Conservation (phyloP, 805 yeast genomes). For the Naumovozyma dairenensis region DNA sequence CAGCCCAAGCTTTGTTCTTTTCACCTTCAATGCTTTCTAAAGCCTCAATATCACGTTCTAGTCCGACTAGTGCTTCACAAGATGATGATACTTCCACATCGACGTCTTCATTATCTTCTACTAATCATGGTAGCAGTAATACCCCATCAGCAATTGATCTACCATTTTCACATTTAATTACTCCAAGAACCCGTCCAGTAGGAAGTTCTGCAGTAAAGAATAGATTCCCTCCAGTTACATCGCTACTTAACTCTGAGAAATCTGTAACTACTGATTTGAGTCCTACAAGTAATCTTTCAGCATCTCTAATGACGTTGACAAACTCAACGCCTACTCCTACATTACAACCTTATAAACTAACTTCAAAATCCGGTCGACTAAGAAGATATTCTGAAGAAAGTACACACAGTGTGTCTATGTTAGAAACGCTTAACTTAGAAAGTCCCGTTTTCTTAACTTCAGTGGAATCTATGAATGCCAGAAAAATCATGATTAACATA, state of each 20-base stretch:
- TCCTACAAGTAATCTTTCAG: constrained; percentile 2
- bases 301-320: constrained; percentile 4
- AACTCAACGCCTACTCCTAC: constrained; percentile 10
- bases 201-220: background rate
- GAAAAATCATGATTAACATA: constrained; percentile 23
- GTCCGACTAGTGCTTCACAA: background rate
- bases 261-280: background rate
- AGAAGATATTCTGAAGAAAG: constrained; percentile 17
- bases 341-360: constrained; percentile 8
- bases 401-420: background rate
- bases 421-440: background rate
- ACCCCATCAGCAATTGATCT: background rate
- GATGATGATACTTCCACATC: background rate
- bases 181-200: background rate
- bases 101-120: background rate
- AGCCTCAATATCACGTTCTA: background rate
- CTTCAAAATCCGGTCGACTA: constrained; percentile 8
- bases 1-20: background rate
- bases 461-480: constrained; percentile 12
- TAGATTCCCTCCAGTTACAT: too few relatives aligned
- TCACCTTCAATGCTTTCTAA: background rate
- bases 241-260: background rate
- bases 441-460: background rate
- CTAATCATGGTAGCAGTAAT: background rate
- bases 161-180: background rate